phyloP scores from a whole-genome alignment of 2,329 filamentous ascomycete genomes.

The Epichloe gansuensis region DNA sequence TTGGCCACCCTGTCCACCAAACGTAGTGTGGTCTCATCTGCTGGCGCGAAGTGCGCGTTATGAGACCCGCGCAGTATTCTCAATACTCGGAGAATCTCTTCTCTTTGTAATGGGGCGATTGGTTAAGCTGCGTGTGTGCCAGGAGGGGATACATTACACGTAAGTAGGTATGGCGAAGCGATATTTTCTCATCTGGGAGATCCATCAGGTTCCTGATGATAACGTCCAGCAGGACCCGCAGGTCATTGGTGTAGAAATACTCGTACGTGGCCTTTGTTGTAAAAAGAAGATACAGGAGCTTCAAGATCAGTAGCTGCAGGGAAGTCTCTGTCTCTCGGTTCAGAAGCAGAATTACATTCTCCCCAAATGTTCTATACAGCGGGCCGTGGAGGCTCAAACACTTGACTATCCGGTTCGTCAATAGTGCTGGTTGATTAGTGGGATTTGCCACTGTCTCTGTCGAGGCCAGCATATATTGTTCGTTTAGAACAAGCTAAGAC shows the following conservation, averaged over 20 bases:
- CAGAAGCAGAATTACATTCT: slow-evolving; percentile 89
- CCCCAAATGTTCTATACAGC: slow-evolving; percentile 85
- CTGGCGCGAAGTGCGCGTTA: slow-evolving; percentile 65
- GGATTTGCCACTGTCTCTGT: slow-evolving; percentile 36
- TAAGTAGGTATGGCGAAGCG: slow-evolving; percentile 84
- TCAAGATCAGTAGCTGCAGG: slow-evolving; percentile 89
- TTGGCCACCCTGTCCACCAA: slow-evolving; percentile 64
- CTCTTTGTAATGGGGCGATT: slow-evolving; percentile 82
- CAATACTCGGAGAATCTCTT: slow-evolving; percentile 70
- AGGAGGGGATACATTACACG: slow-evolving; percentile 84
- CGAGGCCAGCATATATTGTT: slow-evolving; percentile 86
- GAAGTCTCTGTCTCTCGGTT: slow-evolving; percentile 94
- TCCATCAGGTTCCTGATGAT: slow-evolving; percentile 96
- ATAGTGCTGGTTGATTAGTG: slow-evolving; percentile 30
- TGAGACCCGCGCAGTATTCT: slow-evolving; percentile 53
- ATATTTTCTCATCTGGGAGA: slow-evolving; percentile 67
- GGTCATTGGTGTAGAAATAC: slow-evolving; percentile 97
- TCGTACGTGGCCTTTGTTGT: slow-evolving; percentile 85
- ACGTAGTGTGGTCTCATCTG: slow-evolving; percentile 67
- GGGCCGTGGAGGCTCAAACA: slow-evolving; percentile 70
- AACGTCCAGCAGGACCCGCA: slow-evolving; percentile 87
- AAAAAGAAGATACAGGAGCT: slow-evolving; percentile 89
- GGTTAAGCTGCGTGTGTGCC: slow-evolving; percentile 78
- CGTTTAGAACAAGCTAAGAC: slow-evolving; percentile 76
- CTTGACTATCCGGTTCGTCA: slow-evolving; percentile 93